Base-by-base conservation (phyloP, 148 eudicot species). In the Heliosperma pusillum region DNA sequence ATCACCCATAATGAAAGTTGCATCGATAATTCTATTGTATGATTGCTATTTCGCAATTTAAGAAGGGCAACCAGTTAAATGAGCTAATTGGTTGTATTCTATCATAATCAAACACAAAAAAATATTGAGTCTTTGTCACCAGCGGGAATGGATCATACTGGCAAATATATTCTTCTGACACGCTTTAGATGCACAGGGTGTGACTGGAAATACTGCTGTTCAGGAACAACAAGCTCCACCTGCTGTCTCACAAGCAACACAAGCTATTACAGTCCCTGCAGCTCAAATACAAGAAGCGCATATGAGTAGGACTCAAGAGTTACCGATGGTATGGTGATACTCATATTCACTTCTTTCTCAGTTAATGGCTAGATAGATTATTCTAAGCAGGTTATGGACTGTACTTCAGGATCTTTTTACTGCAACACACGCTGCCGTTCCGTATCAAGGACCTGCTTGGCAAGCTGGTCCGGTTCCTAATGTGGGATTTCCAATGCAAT, bases 331-430 rank as follows among this genome's bases (percentile, higher is more conserved):
- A 77, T 61, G 58, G 30, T n/a, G 56, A 36, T 20, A 57, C 69
- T 71, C 50, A 72, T 30, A 65, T 45, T 66, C 12, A 44, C 50
- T 72, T 77, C 25, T 12, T 73, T 53, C 21, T 69, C 60, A 72
- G 9, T 69, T 69, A 24, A 50, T 69, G 71, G 19, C 56, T 69
- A 44, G 55, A 44, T 11, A 70, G 4, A 70, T 45, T 70, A 70
- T 50, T 26, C 60, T 70, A 13, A 70, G 59, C 19, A 17, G 24
- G 22, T 7, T 74, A 27, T 29, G 57, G 50, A 70, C 59, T 67
- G 63, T 22, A 59, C 72, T 60, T 64, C 84, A 92, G 97, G 93
- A 89, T 90, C 79, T 96, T 69, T 96, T 96, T 88, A 25, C 95
- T 57, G 78, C 85, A 62, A 88, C 81, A 66, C 90, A 91, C 84